phyloP scores from a whole-genome alignment of 176 grass and related monocot species.

The Elymus sibiricus region DNA sequence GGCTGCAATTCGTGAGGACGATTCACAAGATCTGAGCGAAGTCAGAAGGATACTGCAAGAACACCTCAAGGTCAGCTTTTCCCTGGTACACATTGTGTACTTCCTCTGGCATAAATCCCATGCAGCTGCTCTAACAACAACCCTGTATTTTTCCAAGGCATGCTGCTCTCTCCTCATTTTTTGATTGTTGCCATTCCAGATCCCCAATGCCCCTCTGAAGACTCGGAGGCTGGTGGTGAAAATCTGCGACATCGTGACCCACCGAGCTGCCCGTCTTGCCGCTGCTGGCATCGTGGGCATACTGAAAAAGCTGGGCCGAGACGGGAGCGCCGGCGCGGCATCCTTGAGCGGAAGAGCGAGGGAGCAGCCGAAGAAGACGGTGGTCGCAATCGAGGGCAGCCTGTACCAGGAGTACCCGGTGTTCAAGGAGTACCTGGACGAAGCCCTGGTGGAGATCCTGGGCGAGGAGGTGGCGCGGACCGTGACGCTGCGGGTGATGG shows the following conservation, averaged over 20 bases:
- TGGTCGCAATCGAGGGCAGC: conserved; percentile 71
- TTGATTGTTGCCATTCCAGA: conserved; percentile 34
- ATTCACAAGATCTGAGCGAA: conserved; percentile 79
- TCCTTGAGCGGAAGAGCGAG: conserved; percentile 43
- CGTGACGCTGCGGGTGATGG: conserved; percentile 50
- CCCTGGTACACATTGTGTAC: not conserved
- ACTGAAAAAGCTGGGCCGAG: conserved; percentile 82
- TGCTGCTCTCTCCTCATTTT: not conserved
- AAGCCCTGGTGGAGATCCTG: conserved; percentile 76
- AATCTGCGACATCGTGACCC: conserved; percentile 67
- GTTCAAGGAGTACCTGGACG: conserved; percentile 73
- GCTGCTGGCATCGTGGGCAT: conserved; percentile 76
- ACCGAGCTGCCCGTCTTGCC: conserved; percentile 72
- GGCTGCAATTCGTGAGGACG: conserved; percentile 75
- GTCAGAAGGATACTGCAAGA: conserved; percentile 66
- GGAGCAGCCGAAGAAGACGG: conserved; percentile 39
- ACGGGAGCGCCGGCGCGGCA: conserved; percentile 34
- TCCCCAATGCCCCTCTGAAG: conserved; percentile 56
- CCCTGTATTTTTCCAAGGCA: not conserved
- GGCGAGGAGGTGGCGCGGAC: conserved; percentile 72
- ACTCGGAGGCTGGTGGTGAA: conserved; percentile 60
- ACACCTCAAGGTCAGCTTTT: conserved; percentile 50
- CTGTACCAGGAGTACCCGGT: conserved; percentile 65
- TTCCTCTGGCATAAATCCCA: not conserved
- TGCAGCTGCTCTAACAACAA: not conserved